Conservation (phyloP, 1,284 basidiomycete species). For the Athelia psychrophila region DNA sequence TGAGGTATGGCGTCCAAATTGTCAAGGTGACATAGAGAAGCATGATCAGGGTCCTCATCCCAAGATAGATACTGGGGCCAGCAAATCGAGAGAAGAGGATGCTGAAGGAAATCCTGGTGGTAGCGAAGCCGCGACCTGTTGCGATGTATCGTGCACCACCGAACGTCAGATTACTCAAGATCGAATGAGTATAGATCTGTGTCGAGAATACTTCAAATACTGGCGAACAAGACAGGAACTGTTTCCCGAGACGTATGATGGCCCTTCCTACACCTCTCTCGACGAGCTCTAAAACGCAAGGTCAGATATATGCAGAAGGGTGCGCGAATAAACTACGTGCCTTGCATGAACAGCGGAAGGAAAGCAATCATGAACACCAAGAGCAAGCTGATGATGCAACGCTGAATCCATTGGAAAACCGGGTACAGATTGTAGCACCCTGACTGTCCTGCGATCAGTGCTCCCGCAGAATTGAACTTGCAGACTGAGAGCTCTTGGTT, state of each 20-base stretch:
- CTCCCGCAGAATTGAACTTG: slow-evolving; percentile 68
- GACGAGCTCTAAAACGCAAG: slow-evolving; percentile 66
- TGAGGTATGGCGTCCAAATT: slow-evolving; percentile 86
- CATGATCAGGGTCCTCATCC: slow-evolving; percentile 87
- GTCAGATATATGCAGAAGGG: slow-evolving; percentile 7
- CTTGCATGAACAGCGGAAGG: slow-evolving; percentile 91
- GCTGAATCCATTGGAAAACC: slow-evolving; percentile 91
- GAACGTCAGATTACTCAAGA: slow-evolving; percentile 91
- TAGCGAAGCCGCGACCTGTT: slow-evolving; percentile 98
- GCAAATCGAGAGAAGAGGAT: slow-evolving; percentile 96
- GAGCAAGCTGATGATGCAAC: slow-evolving; percentile 95
- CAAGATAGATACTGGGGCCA: slow-evolving; percentile 94
- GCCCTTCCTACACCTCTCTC: slow-evolving; percentile 91
- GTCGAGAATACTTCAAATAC: slow-evolving; percentile 96
- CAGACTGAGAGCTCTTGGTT: slow-evolving; percentile 81
- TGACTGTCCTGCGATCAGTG: slow-evolving; percentile 69
- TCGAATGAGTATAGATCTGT: slow-evolving; percentile 95
- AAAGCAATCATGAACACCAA: slow-evolving; percentile 96
- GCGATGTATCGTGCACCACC: slow-evolving; percentile 97
- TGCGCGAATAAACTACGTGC: slow-evolving; percentile 36
- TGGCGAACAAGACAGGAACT: slow-evolving; percentile 91
- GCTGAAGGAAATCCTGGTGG: slow-evolving; percentile 88
- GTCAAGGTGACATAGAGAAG: slow-evolving; percentile 89
- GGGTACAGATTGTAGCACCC: slow-evolving; percentile 92
- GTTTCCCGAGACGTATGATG: slow-evolving; percentile 85